Percentiles rank a stretch among this genome's conserved stretches.
Evolutionary conservation across 768 basidiomycete genomes (phyloP).

Genomic region (Podaxis pistillaris): DNA sequence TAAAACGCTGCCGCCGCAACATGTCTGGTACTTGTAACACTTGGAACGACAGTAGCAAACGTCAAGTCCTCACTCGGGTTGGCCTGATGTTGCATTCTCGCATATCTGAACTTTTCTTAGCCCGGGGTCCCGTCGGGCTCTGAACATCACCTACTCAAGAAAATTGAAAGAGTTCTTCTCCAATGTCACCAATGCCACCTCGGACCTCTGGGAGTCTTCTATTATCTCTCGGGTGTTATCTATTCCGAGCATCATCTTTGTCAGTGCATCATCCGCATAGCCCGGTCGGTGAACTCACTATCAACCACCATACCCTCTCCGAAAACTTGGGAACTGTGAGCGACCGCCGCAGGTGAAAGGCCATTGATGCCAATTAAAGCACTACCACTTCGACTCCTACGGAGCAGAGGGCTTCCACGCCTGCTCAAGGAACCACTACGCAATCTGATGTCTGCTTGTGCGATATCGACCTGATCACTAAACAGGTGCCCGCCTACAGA

Average conservation of each 20-base stretch:
- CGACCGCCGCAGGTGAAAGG: conserved; percentile 54
- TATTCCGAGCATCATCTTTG: conserved; percentile 16
- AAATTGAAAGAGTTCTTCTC: conserved; percentile 82
- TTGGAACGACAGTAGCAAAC: conserved; percentile 69
- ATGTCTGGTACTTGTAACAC: conserved; percentile 63
- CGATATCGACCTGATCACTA: conserved; percentile 40
- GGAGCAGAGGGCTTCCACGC: conserved; percentile 55
- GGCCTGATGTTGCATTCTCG: conserved; percentile 70
- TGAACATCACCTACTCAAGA: conserved; percentile 54
- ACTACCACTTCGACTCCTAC: conserved; percentile 44
- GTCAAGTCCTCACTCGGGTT: conserved; percentile 49
- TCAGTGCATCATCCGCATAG: background rate
- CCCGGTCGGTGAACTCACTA: conserved; percentile 36
- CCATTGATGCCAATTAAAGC: conserved; percentile 32
- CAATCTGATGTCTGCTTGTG: conserved; percentile 40
- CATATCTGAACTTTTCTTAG: conserved; percentile 49
- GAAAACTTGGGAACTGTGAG: conserved; percentile 38
- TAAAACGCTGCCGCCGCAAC: conserved; percentile 84
- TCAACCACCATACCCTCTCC: conserved; percentile 70
- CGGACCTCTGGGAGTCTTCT: conserved; percentile 53
- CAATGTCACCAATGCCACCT: conserved; percentile 53
- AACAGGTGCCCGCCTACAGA: conserved; percentile 57
- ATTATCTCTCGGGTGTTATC: conserved; percentile 18
- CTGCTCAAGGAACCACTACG: conserved; percentile 55
- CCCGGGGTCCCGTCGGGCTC: background rate